Evolutionary conservation across 1,139 yeast species (phyloP), one percentile per base, ranked within the genome.

Genomic region (Petasospora fabianii): DNA sequence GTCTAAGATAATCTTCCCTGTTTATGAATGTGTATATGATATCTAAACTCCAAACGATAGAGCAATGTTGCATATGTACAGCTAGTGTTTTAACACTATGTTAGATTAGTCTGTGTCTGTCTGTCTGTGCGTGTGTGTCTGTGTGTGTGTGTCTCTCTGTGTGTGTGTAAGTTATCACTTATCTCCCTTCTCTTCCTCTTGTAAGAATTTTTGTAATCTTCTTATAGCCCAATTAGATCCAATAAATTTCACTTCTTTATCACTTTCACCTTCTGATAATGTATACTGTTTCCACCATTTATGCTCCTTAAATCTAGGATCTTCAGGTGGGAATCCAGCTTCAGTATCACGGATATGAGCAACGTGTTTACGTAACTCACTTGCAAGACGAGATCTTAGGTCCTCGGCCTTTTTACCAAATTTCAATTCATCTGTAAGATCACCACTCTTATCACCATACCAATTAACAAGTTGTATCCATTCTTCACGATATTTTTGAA

Each of bases 151-250:
- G n/a, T n/a, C n/a, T n/a, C n/a, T n/a, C n/a, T n/a, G n/a, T n/a
- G n/a, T n/a, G n/a, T n/a, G n/a, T n/a, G n/a, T n/a, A n/a, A n/a
- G n/a, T n/a, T n/a, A n/a, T n/a, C n/a, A n/a, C n/a, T n/a, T n/a
- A n/a, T n/a, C 22, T 27, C 26, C 13, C 24, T 27, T 20, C n/a
- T 31, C 38, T 6, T 30, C 34, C 20, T 38, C 37, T 2, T 33
- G 11, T 26, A 41, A 16, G 20, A 39, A 31, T 9, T 68, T 67
- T 55, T 83, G 94, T 32, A 80, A 69, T 50, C 86, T 69, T 57
- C 74, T 76, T 18, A 82, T 73, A 3, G 95, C 95, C 92, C 94
- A 84, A 55, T 84, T 84, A 54, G 77, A 65, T 2, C 95, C 95
- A 16, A 82, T 68, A 47, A 84, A 83, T 48, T 77, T 62, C 24